Percentiles rank a stretch among this genome's conserved stretches.
Evolutionary conservation across 192 early-diverging fungal genomes (phyloP).

Genomic region (Podochytrium sp.): DNA sequence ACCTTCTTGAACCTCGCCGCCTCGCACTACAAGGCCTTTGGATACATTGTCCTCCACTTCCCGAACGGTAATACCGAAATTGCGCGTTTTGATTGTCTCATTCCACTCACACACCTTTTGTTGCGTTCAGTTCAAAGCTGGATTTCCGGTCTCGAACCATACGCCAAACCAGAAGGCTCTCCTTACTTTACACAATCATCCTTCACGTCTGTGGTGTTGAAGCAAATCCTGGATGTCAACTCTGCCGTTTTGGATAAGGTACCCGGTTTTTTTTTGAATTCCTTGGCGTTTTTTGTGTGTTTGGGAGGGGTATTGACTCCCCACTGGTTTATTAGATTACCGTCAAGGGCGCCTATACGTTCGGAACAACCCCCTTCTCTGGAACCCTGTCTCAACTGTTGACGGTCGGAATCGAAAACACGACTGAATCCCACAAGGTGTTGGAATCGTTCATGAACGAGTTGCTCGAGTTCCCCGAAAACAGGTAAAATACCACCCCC

Average conservation of each 20-base stretch:
- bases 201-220: slow-evolving; percentile 15
- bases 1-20: slow-evolving; percentile 3
- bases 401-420: background rate
- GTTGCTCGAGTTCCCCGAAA: slow-evolving; percentile 20
- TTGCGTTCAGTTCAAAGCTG: slow-evolving; percentile 15
- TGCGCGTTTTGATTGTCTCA: background rate
- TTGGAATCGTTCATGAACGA: slow-evolving; percentile 18
- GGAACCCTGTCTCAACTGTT: slow-evolving; percentile 9
- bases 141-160: slow-evolving; percentile 23
- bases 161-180: background rate
- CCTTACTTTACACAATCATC: slow-evolving; percentile 8
- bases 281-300: background rate
- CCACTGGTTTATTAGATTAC: background rate
- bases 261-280: background rate
- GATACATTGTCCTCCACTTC: slow-evolving; percentile 9
- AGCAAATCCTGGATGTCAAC: slow-evolving; percentile 10
- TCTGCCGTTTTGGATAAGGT: slow-evolving; percentile 8
- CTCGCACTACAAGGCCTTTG: slow-evolving; percentile 13
- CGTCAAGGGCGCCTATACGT: background rate
- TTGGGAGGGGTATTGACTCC: background rate
- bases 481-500: slow-evolving; percentile 4
- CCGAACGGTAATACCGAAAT: too few species aligned
- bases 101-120: background rate
- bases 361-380: background rate
- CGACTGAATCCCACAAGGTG: slow-evolving; percentile 5